A percentile compares a stretch with the other conserved stretches of the same genome.
phyloP scores from a whole-genome alignment of 192 early-diverging fungal genomes.

The Coemansia biformis region DNA sequence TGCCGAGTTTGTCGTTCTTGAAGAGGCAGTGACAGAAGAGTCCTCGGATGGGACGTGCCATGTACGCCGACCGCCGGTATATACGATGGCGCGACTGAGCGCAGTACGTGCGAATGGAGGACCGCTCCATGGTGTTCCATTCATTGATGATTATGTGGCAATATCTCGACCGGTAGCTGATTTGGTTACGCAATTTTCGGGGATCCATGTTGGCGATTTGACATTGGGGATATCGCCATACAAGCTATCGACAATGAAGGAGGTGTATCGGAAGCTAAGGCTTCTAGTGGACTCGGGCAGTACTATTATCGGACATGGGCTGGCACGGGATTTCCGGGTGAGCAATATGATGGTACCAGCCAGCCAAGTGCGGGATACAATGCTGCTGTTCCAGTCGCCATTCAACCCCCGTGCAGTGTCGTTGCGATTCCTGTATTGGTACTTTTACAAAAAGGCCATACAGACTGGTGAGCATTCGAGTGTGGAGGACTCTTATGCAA shows the following conservation, averaged over 20 bases:
- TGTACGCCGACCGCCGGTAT: slow-evolving; percentile 70
- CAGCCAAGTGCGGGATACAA: slow-evolving; percentile 86
- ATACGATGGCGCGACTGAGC: slow-evolving; percentile 84
- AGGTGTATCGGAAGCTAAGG: slow-evolving; percentile 88
- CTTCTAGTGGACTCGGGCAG: slow-evolving; percentile 86
- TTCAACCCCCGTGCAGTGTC: slow-evolving; percentile 56
- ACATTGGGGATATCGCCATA: slow-evolving; percentile 64
- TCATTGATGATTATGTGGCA: slow-evolving; percentile 96
- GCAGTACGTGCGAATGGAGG: slow-evolving; percentile 78
- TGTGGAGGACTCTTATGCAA: slow-evolving; percentile 86
- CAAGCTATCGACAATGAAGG: slow-evolving; percentile 84
- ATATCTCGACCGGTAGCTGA: slow-evolving; percentile 82
- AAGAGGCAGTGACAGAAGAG: slow-evolving; percentile 82
- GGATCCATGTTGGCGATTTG: slow-evolving; percentile 86
- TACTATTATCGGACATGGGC: slow-evolving; percentile 89
- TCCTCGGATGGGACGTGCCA: slow-evolving; percentile 88
- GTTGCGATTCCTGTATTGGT: slow-evolving; percentile 88
- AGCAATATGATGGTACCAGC: slow-evolving; percentile 87
- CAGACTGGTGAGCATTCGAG: slow-evolving; percentile 88
- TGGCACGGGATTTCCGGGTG: slow-evolving; percentile 92
- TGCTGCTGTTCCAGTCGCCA: slow-evolving; percentile 74
- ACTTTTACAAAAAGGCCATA: slow-evolving; percentile 73
- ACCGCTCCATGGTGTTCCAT: slow-evolving; percentile 66
- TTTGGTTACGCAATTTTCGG: slow-evolving; percentile 90
- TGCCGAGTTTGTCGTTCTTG: slow-evolving; percentile 91